Base-by-base conservation (phyloP, 1,139 yeast species). In the Saccharomyces hybrid region DNA sequence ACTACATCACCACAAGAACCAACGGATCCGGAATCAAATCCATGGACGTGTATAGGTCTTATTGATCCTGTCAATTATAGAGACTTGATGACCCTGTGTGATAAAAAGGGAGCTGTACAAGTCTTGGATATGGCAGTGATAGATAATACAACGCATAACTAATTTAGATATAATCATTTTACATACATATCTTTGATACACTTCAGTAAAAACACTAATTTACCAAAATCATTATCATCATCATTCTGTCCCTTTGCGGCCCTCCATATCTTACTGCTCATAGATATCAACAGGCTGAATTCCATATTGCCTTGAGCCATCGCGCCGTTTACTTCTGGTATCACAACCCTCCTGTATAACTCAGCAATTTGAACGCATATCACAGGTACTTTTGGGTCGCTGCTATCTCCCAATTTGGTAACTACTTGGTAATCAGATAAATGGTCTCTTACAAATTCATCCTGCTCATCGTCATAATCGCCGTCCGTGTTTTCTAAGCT, bases 11-110 rank as follows among this genome's bases (percentile, higher is more conserved):
- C 54, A 13, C 86, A 81, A 56, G 79, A 76, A 27, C 86, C 83
- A 60, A 76, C 73, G 41, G 64, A 69, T 26, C 78, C 73, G 0
- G 75, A 75, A 53, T 34, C 11, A 6, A 14, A 34, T 34, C 69
- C 74, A 41, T 84, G 85, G 80, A 86, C 82, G 62, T 75, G 83
- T 56, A 75, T 80, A 7, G 90, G 91, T 9, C 77, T 88, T 49
- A 88, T 93, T 42, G 98, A 93, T 70, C 99, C 99, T 0, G 89
- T 90, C 23, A 82, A 82, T 63, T 93, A 89, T 69, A 80, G 93
- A 62, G 82, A 86, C 52, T 64, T 85, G 9, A 78, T 88, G 13
- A 80, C 78, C 53, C 64, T 73, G 23, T 83, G 83, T 34, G 78
- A 77, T 57, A 78, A 83, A 16, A 75, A 75, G 56, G 79, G 81